These are phyloP conservation scores for Castanea crenata DNA, from an alignment of 306 rosid species.

Conservation along the genomic window DNA sequence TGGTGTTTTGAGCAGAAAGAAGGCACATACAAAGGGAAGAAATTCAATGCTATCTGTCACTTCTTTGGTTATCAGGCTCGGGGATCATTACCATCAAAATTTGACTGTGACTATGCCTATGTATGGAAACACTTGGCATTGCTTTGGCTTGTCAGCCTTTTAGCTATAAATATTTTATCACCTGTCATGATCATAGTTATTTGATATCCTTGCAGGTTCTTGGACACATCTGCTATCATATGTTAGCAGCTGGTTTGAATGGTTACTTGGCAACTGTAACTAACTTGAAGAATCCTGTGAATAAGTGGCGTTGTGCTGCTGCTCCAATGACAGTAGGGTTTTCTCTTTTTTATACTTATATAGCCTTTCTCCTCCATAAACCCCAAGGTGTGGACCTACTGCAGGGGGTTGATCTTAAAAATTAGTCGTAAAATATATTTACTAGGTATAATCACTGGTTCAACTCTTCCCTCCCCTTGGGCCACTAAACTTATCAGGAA, in stretches of 20 bases:
- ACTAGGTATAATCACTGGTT: too few relatives aligned
- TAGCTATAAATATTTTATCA: neutral
- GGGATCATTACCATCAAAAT: constrained; percentile 94
- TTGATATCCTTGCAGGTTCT: constrained; percentile 62
- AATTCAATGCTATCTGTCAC: constrained; percentile 96
- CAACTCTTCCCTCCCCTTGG: too few relatives aligned
- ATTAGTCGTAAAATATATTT: too few relatives aligned
- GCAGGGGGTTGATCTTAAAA: too few relatives aligned
- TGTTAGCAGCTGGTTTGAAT: constrained; percentile 88
- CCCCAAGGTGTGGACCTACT: too few relatives aligned
- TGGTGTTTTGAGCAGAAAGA: constrained; percentile 69
- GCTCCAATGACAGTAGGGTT: constrained; percentile 74
- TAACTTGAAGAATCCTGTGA: constrained; percentile 78
- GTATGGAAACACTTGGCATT: constrained; percentile 47
- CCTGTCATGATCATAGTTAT: constrained; percentile 13
- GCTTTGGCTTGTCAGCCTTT: constrained; percentile 16
- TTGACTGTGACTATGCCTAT: constrained; percentile 94
- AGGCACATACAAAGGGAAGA: constrained; percentile 96
- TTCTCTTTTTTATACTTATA: constrained; percentile 11
- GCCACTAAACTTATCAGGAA: too few relatives aligned
- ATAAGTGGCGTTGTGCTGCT: constrained; percentile 95
- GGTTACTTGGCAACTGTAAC: constrained; percentile 94
- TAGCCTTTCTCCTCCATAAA: neutral
- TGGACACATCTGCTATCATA: constrained; percentile 88
- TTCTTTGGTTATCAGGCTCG: constrained; percentile 99